Conservation (phyloP, 495 filamentous ascomycete genomes). For the Penicillium flavigenum region DNA sequence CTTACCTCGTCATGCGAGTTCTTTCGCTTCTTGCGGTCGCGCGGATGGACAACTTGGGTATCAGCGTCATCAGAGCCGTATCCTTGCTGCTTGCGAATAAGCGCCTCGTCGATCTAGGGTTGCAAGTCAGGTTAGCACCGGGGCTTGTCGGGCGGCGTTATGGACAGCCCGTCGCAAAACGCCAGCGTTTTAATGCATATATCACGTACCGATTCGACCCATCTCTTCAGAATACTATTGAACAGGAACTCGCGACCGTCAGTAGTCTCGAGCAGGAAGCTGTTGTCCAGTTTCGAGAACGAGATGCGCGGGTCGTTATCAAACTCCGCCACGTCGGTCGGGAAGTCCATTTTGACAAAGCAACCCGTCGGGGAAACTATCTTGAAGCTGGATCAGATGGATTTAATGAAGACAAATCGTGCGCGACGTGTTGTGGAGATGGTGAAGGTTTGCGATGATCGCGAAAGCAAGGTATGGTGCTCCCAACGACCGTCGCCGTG, state of each 20-base stretch:
- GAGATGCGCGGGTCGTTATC: conserved; percentile 80
- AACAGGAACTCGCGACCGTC: conserved; percentile 85
- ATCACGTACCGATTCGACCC: conserved; percentile 67
- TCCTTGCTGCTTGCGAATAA: conserved; percentile 76
- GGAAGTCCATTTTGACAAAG: conserved; percentile 46
- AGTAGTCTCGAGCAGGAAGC: conserved; percentile 80
- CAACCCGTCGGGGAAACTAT: too few species aligned
- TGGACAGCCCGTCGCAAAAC: conserved; percentile 1
- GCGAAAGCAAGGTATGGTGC: neutral
- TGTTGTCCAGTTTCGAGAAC: conserved; percentile 75
- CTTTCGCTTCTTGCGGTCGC: conserved; percentile 72
- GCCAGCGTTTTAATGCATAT: conserved; percentile 16
- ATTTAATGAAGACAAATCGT: rapidly evolving
- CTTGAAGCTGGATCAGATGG: too few species aligned
- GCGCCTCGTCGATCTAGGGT: conserved; percentile 68
- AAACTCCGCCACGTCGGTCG: conserved; percentile 71
- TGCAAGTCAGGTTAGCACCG: conserved; percentile 5
- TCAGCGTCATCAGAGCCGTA: conserved; percentile 78
- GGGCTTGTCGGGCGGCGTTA: conserved; percentile 6
- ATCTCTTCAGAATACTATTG: conserved; percentile 68
- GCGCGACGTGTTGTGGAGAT: neutral
- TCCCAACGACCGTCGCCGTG: neutral
- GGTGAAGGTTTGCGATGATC: neutral
- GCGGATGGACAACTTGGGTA: conserved; percentile 50
- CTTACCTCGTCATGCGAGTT: conserved; percentile 60